Conservation (phyloP, 805 yeast species). For the Ogataea zsoltii region DNA sequence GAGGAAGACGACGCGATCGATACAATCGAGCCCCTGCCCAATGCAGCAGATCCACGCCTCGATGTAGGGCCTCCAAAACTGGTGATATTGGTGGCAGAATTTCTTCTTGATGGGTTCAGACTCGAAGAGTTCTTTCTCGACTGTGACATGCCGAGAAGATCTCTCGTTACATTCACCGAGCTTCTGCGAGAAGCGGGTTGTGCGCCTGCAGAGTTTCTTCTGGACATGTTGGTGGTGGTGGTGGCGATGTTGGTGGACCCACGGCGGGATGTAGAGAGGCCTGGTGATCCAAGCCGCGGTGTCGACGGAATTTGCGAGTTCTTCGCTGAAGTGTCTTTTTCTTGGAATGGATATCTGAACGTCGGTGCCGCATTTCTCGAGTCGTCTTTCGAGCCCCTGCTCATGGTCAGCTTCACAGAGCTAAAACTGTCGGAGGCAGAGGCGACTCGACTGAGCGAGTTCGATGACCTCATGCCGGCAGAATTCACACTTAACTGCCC, state of each 20-base stretch:
- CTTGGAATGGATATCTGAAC: slow-evolving; percentile 74
- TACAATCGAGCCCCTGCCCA: slow-evolving; percentile 20
- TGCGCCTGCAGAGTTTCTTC: slow-evolving; percentile 18
- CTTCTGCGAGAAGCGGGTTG: slow-evolving; percentile 16
- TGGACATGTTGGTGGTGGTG: slow-evolving; percentile 32
- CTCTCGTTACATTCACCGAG: slow-evolving; percentile 19
- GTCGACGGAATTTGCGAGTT: slow-evolving; percentile 14
- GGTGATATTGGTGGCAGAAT: slow-evolving; percentile 11
- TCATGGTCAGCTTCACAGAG: slow-evolving; percentile 10
- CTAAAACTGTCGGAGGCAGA: slow-evolving; percentile 13
- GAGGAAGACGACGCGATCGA: slow-evolving; percentile 19
- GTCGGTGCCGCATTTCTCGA: slow-evolving; percentile 41
- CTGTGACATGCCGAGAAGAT: slow-evolving; percentile 15
- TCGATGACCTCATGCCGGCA: neutral
- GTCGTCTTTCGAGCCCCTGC: slow-evolving; percentile 19
- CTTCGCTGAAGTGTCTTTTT: slow-evolving; percentile 28
- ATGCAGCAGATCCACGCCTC: slow-evolving; percentile 19
- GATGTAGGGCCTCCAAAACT: slow-evolving; percentile 7
- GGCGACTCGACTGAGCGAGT: slow-evolving; percentile 4
- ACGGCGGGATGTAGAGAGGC: slow-evolving; percentile 30
- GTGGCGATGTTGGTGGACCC: slow-evolving; percentile 30
- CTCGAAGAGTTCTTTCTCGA: slow-evolving; percentile 26
- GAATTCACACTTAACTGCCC: neutral
- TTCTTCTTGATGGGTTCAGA: slow-evolving; percentile 18
- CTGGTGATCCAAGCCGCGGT: slow-evolving; percentile 19